phyloP scores from a whole-genome alignment of 2,329 filamentous ascomycete species.

The Diaporthe ilicicola region DNA sequence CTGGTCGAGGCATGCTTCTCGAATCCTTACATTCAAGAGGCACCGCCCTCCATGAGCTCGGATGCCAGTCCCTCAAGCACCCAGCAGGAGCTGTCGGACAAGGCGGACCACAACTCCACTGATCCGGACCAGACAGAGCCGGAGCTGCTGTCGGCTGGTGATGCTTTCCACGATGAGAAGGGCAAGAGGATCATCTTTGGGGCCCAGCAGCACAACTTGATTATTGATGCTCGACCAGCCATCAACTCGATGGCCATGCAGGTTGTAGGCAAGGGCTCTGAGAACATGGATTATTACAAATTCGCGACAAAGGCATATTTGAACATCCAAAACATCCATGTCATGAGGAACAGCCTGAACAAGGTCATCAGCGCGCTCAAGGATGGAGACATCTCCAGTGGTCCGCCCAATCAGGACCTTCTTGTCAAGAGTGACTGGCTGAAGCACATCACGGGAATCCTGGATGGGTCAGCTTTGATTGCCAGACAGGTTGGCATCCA shows the following conservation, averaged over 20 bases:
- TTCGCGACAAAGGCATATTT: slow-evolving; percentile 91
- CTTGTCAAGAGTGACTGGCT: slow-evolving; percentile 89
- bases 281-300: slow-evolving; percentile 98
- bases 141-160: slow-evolving; percentile 66
- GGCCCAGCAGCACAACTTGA: slow-evolving; percentile 91
- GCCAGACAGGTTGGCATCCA: slow-evolving; percentile 88
- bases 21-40: slow-evolving; percentile 63
- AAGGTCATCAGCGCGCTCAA: slow-evolving; percentile 91
- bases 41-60: slow-evolving; percentile 42
- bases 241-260: slow-evolving; percentile 97
- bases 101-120: slow-evolving; percentile 66
- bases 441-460: slow-evolving; percentile 83
- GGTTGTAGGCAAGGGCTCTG: slow-evolving; percentile 89
- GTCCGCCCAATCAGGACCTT: slow-evolving; percentile 83
- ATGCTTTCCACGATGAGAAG: slow-evolving; percentile 63
- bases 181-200: slow-evolving; percentile 79
- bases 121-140: slow-evolving; percentile 62
- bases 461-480: slow-evolving; percentile 86
- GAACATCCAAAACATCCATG: slow-evolving; percentile 97
- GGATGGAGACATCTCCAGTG: slow-evolving; percentile 85
- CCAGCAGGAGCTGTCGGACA: slow-evolving; percentile 61
- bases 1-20: slow-evolving; percentile 92
- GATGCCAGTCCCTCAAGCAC: slow-evolving; percentile 57
- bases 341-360: slow-evolving; percentile 91
- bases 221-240: slow-evolving; percentile 93